Evolutionary conservation across 805 yeast species (phyloP).

Genomic region (Candida awuae): DNA sequence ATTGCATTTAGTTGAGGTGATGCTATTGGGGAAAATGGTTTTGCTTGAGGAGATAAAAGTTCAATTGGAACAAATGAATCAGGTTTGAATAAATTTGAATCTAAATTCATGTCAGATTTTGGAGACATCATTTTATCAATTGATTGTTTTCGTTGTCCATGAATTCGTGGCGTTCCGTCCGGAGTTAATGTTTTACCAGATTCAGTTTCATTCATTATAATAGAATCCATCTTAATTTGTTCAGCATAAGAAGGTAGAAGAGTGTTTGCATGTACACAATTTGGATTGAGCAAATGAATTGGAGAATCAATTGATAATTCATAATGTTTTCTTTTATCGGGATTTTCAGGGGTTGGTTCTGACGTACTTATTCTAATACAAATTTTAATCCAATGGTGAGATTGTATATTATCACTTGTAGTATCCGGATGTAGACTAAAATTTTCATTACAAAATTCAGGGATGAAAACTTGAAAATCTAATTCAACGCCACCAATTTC

Average conservation of each 20-base stretch:
- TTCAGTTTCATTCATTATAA: not conserved
- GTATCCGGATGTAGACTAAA: conserved; percentile 78
- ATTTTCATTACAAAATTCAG: conserved; percentile 52
- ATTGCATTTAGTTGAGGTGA: conserved; percentile 27
- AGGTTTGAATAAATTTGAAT: conserved; percentile 51
- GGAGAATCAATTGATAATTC: conserved; percentile 96
- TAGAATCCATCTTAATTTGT: conserved; percentile 15
- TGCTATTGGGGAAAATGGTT: conserved; percentile 44
- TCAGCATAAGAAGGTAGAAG: conserved; percentile 60
- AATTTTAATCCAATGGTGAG: conserved; percentile 93
- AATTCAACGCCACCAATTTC: conserved; percentile 70
- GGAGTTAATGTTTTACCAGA: conserved; percentile 7
- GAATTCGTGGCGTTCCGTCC: not conserved
- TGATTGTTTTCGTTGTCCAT: conserved; percentile 4
- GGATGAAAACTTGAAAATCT: conserved; percentile 81
- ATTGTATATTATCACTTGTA: conserved; percentile 65
- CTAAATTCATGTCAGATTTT: conserved; percentile 22
- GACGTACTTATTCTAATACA: conserved; percentile 68
- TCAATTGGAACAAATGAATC: conserved; percentile 33
- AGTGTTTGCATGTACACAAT: conserved; percentile 76
- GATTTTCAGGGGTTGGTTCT: conserved; percentile 41
- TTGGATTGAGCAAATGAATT: conserved; percentile 66
- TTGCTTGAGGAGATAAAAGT: conserved; percentile 56
- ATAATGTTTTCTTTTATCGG: conserved; percentile 70
- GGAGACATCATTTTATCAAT: conserved; percentile 25